Evolutionary conservation across 306 rosid species (phyloP).

Genomic region (Ziziphus jujuba): DNA sequence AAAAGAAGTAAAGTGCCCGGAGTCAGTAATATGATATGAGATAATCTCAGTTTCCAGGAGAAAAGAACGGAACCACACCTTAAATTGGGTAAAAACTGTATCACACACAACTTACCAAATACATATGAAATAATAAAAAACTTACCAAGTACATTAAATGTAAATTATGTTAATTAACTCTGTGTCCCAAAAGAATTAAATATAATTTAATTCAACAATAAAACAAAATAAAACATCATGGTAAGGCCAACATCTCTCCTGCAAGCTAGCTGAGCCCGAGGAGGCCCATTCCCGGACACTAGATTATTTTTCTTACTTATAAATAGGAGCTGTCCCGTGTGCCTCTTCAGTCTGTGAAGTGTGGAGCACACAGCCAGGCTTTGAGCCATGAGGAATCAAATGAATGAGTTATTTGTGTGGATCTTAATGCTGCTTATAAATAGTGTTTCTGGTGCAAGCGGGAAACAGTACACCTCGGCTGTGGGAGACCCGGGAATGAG

Average conservation of each 20-base stretch:
- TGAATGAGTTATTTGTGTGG: slow-evolving; percentile 27
- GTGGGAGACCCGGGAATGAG: slow-evolving; percentile 90
- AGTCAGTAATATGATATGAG: neutral
- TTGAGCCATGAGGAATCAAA: slow-evolving; percentile 28
- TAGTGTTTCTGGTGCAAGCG: slow-evolving; percentile 22
- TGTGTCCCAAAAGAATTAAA: too few relatives aligned
- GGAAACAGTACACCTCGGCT: slow-evolving; percentile 37
- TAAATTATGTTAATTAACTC: too few relatives aligned
- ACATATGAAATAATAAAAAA: too few relatives aligned
- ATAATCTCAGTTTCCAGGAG: neutral
- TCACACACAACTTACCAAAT: neutral
- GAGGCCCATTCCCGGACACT: too few relatives aligned
- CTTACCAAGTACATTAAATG: too few relatives aligned
- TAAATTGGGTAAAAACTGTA: neutral
- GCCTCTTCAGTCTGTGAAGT: slow-evolving; percentile 17
- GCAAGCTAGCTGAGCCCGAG: too few relatives aligned
- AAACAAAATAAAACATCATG: too few relatives aligned
- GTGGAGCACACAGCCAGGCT: neutral
- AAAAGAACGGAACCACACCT: too few relatives aligned
- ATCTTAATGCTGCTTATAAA: slow-evolving; percentile 28
- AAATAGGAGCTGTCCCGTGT: slow-evolving; percentile 19
- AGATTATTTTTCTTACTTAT: neutral
- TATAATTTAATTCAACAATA: too few relatives aligned
- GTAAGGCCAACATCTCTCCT: too few relatives aligned
- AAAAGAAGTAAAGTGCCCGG: neutral